Evolutionary conservation across 345 rosid species (phyloP).

Genomic region (Rhodamnia argentea): DNA sequence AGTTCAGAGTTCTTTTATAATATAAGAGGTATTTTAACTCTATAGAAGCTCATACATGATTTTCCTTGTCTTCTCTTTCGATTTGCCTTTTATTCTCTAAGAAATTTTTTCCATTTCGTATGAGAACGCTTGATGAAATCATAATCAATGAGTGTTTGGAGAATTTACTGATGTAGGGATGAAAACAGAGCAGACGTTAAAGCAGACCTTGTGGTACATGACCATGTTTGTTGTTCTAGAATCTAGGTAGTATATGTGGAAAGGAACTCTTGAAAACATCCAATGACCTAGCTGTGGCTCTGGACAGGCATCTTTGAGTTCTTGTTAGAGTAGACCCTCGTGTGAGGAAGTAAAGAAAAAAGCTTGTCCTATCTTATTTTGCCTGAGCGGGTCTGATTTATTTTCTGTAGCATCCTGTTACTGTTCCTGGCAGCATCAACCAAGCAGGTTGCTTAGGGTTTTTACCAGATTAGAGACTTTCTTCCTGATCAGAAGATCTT

Average conservation of each 20-base stretch:
- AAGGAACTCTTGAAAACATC: not conserved
- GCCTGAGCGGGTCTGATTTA: not conserved
- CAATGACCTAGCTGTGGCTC: not conserved
- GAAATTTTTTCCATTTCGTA: not conserved
- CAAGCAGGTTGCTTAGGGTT: not conserved
- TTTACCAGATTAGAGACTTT: not conserved
- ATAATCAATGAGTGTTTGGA: not conserved
- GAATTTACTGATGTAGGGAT: not conserved
- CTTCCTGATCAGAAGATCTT: not conserved
- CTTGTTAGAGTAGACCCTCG: not conserved
- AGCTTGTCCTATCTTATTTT: not conserved
- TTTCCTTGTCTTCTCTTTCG: too few species aligned
- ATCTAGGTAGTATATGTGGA: not conserved
- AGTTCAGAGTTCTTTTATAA: too few species aligned
- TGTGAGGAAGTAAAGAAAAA: not conserved
- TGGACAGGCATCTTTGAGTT: not conserved
- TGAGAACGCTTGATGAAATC: not conserved
- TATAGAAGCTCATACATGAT: not conserved
- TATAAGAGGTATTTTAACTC: not conserved
- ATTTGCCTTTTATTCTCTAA: not conserved
- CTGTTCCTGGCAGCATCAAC: not conserved
- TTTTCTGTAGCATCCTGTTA: not conserved
- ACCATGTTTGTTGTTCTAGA: not conserved
- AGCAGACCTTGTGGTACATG: not conserved
- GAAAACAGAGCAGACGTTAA: not conserved